Percentiles rank a stretch among this genome's conserved stretches.
Evolutionary conservation across 176 grass and related monocot genomes (phyloP).

Genomic region (Juncus effusus): DNA sequence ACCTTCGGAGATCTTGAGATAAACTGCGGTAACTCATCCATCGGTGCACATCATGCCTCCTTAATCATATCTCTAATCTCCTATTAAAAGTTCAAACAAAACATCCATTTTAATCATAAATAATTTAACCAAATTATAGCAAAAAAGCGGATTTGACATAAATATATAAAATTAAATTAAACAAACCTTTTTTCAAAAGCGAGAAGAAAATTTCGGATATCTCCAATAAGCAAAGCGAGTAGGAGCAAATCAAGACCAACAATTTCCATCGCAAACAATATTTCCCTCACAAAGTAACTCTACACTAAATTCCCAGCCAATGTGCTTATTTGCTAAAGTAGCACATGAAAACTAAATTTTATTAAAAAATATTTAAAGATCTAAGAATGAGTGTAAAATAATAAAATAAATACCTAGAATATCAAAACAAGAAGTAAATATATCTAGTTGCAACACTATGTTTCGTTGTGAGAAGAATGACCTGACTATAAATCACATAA

Average conservation of each 20-base stretch:
- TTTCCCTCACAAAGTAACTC: conserved; percentile 92
- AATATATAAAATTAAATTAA: neutral
- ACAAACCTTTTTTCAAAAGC: conserved; percentile 83
- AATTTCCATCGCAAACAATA: conserved; percentile 94
- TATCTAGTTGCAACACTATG: conserved; percentile 60
- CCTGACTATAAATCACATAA: conserved; percentile 77
- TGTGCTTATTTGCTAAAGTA: conserved; percentile 87
- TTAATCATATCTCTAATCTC: conserved; percentile 93
- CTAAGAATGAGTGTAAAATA: neutral
- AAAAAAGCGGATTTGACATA: too few species aligned
- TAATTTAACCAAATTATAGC: too few species aligned
- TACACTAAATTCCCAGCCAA: conserved; percentile 78
- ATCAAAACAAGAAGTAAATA: conserved; percentile 91
- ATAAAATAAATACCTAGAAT: conserved; percentile 59
- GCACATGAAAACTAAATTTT: neutral
- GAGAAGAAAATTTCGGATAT: conserved; percentile 99
- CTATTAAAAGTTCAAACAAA: conserved; percentile 21
- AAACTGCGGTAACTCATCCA: conserved; percentile 95
- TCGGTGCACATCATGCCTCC: conserved; percentile 85
- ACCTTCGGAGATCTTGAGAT: conserved; percentile 85
- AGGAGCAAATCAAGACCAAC: conserved; percentile 78
- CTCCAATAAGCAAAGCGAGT: conserved; percentile 88
- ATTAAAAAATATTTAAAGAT: too few species aligned
- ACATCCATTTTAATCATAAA: too few species aligned
- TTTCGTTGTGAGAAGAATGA: conserved; percentile 66